Evolutionary conservation across 768 basidiomycete genomes (phyloP).

Genomic region (Rubroboletus satanas): DNA sequence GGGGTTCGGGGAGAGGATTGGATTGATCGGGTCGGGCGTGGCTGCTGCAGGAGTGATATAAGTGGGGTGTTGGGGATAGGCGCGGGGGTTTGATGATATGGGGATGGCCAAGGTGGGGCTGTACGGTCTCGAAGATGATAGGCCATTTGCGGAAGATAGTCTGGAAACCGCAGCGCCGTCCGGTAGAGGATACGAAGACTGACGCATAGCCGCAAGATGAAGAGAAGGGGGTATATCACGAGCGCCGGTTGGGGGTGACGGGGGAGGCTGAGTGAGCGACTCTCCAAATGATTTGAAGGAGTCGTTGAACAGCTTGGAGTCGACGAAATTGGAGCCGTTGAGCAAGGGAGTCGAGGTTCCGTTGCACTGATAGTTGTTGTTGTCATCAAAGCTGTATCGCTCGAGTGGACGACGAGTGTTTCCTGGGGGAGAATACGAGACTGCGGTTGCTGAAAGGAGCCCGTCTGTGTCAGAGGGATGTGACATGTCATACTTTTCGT

Average conservation of each 20-base stretch:
- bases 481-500: slow-evolving; percentile 20
- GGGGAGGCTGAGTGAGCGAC: slow-evolving; percentile 20
- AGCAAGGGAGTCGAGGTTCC: slow-evolving; percentile 18
- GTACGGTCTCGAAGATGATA: slow-evolving; percentile 57
- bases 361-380: slow-evolving; percentile 15
- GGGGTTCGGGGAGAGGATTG: slow-evolving; percentile 55
- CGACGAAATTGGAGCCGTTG: slow-evolving; percentile 25
- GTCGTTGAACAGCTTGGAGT: slow-evolving; percentile 28
- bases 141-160: slow-evolving; percentile 48
- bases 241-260: slow-evolving; percentile 19
- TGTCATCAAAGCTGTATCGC: slow-evolving; percentile 51
- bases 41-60: slow-evolving; percentile 56
- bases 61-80: slow-evolving; percentile 71
- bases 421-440: slow-evolving; percentile 46
- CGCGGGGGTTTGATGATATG: slow-evolving; percentile 63
- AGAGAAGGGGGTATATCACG: slow-evolving; percentile 32
- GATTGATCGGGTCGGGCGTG: slow-evolving; percentile 55
- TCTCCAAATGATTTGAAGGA: slow-evolving; percentile 33
- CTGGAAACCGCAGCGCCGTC: slow-evolving; percentile 34
- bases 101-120: slow-evolving; percentile 40
- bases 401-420: slow-evolving; percentile 46
- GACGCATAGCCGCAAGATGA: slow-evolving; percentile 43
- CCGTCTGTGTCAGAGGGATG: slow-evolving; percentile 13
- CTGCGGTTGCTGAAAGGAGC: slow-evolving; percentile 29
- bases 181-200: slow-evolving; percentile 41